These are phyloP conservation scores for Vigna mungo DNA, from an alignment of 306 rosid genomes.

Conservation along the genomic window DNA sequence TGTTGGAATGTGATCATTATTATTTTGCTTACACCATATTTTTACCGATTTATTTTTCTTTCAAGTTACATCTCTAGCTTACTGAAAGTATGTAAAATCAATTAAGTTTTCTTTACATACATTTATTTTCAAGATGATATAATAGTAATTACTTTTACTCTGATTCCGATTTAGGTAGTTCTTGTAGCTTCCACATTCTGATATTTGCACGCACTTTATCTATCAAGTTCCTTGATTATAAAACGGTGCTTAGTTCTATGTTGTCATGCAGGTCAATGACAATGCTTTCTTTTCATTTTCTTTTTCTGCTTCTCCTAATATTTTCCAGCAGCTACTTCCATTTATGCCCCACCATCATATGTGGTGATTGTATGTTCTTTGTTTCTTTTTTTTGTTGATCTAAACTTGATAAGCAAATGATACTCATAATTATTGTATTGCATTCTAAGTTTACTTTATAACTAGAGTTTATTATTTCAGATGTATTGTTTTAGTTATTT, in stretches of 20 bases:
- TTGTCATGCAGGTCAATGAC: neutral
- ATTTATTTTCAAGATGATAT: neutral
- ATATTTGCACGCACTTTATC: neutral
- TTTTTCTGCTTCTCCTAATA: neutral
- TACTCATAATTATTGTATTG: neutral
- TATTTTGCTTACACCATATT: neutral
- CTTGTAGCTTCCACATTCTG: neutral
- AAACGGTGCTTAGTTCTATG: neutral
- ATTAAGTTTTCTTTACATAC: neutral
- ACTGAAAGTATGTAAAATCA: neutral
- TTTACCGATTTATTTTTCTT: neutral
- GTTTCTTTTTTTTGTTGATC: neutral
- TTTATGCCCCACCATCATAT: neutral
- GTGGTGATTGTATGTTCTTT: neutral
- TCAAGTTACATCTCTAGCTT: neutral
- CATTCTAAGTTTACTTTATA: neutral
- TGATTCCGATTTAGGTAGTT: neutral
- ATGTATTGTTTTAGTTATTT: neutral
- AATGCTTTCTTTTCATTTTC: neutral
- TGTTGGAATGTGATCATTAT: neutral
- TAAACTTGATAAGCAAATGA: neutral
- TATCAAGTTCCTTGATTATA: neutral
- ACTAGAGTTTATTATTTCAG: neutral
- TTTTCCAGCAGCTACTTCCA: neutral
- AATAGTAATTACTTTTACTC: neutral